phyloP scores from a whole-genome alignment of 2,329 filamentous ascomycete species.

The Fusarium bactridioides region DNA sequence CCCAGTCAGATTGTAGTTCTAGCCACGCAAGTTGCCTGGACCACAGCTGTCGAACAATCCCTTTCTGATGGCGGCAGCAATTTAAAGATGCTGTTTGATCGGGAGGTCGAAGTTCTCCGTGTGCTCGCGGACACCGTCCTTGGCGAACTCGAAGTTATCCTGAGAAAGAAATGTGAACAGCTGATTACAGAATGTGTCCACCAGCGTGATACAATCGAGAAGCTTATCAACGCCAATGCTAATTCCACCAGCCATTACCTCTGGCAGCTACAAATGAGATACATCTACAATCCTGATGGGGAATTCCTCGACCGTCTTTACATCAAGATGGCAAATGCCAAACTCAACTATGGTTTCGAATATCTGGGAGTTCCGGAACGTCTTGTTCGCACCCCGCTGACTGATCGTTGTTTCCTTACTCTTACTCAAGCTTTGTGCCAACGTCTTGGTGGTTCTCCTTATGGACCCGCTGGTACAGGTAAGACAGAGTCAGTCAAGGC shows the following conservation, averaged over 20 bases:
- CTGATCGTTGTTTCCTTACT: conserved; percentile 97
- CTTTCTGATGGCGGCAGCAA: conserved; percentile 75
- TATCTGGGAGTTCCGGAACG: conserved; percentile 96
- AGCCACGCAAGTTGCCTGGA: conserved; percentile 94
- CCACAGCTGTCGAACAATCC: conserved; percentile 81
- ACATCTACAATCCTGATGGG: conserved; percentile 84
- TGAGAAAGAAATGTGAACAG: conserved; percentile 96
- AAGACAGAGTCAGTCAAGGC: conserved; percentile 99
- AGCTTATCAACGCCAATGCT: conserved; percentile 79
- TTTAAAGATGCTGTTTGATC: conserved; percentile 76
- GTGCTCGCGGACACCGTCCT: conserved; percentile 89
- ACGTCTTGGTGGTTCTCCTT: conserved; percentile 93
- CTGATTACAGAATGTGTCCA: conserved; percentile 99
- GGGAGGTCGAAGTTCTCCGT: conserved; percentile 84
- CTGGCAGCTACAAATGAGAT: conserved; percentile 98
- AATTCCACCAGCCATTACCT: conserved; percentile 80
- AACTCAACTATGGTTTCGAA: conserved; percentile 95
- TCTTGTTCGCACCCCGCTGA: conserved; percentile 94
- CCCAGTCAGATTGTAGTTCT: conserved; percentile 96
- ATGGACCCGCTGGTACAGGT: conserved; percentile 95
- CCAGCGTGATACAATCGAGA: conserved; percentile 92
- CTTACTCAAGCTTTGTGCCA: conserved; percentile 96
- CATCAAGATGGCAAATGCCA: conserved; percentile 97
- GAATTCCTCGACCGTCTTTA: conserved; percentile 83
- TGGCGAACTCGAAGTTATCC: conserved; percentile 84